Evolutionary conservation across 192 early-diverging fungal genomes (phyloP).

Genomic region (Coemansia sp.): DNA sequence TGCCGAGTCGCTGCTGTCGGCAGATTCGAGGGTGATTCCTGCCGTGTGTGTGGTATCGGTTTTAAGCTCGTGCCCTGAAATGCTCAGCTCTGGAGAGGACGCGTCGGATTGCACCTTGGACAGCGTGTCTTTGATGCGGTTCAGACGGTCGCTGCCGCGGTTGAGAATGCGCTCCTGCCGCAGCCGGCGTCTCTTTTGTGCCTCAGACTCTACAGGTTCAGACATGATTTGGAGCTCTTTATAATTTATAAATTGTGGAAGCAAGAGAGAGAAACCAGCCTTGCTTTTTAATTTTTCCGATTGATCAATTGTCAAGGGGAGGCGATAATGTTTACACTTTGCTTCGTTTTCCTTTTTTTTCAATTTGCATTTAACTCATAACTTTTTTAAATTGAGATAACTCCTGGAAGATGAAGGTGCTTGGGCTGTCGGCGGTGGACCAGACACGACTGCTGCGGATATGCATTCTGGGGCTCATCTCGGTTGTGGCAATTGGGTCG

Average conservation of each 20-base stretch:
- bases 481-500: conserved; percentile 80
- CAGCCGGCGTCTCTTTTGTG: conserved; percentile 34
- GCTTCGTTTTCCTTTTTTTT: not conserved
- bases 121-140: conserved; percentile 39
- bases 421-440: conserved; percentile 44
- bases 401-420: conserved; percentile 45
- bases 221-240: too few species aligned
- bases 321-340: not conserved
- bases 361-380: not conserved
- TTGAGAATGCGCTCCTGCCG: conserved; percentile 49
- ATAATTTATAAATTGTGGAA: too few species aligned
- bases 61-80: not conserved
- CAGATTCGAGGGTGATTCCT: conserved; percentile 17
- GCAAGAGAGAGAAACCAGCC: too few species aligned
- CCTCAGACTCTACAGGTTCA: conserved; percentile 25
- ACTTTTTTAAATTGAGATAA: not conserved
- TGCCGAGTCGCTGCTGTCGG: not conserved
- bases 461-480: conserved; percentile 86
- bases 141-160: conserved; percentile 42
- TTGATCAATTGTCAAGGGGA: not conserved
- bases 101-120: conserved; percentile 35
- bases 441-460: conserved; percentile 71
- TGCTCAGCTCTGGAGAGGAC: not conserved
- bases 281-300: too few species aligned
- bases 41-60: conserved; percentile 6